Evolutionary conservation across 2,329 filamentous ascomycete genomes (phyloP).

Genomic region (Claviceps cyperi): DNA sequence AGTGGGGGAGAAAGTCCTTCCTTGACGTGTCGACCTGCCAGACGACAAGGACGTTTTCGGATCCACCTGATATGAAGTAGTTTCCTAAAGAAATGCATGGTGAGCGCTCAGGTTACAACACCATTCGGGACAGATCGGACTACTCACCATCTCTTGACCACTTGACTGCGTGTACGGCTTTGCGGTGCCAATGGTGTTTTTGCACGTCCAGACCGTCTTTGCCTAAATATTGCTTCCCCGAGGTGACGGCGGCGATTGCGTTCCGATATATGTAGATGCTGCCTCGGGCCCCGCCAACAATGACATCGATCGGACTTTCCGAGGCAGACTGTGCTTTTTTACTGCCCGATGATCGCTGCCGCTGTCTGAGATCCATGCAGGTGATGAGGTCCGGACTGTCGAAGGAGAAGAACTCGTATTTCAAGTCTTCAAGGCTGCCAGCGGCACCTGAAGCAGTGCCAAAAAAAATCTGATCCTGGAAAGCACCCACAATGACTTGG

Average conservation of each 20-base stretch:
- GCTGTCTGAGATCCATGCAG: conserved; percentile 47
- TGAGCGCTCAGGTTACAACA: conserved; percentile 14
- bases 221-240: conserved; percentile 23
- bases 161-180: conserved; percentile 68
- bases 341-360: conserved; percentile 9
- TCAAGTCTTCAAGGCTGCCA: conserved; percentile 14
- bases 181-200: conserved; percentile 83
- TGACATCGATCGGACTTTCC: conserved; percentile 48
- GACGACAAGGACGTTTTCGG: conserved; percentile 75
- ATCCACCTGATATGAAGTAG: conserved; percentile 86
- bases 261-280: conserved; percentile 73
- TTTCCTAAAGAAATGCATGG: conserved; percentile 43
- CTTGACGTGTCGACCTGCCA: conserved; percentile 87
- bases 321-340: conserved; percentile 15
- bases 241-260: conserved; percentile 43
- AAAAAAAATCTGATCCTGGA: conserved; percentile 24
- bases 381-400: conserved; percentile 49
- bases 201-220: conserved; percentile 41
- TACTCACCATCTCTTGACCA: conserved; percentile 76
- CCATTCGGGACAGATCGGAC: not conserved
- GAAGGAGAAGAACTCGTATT: conserved; percentile 43
- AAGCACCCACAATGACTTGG: conserved; percentile 34
- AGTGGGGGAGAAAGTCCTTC: conserved; percentile 75
- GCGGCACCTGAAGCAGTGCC: conserved; percentile 13
- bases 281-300: conserved; percentile 62